phyloP scores from a whole-genome alignment of 768 basidiomycete species.

The Sporobolomyces phaffii region DNA sequence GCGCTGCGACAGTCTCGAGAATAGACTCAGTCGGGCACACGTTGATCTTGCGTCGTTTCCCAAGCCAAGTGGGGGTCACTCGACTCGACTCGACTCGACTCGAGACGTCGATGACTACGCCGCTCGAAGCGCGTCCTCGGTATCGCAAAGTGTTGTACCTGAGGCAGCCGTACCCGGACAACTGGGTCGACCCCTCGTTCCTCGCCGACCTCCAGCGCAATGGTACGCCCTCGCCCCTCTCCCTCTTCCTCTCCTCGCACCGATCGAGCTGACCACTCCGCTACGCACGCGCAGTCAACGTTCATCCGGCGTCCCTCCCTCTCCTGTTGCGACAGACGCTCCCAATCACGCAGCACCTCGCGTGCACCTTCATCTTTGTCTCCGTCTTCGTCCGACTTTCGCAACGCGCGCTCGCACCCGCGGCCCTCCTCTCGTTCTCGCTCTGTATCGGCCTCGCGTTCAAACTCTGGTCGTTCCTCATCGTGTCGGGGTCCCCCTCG shows the following conservation, averaged over 20 bases:
- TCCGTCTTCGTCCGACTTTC: slow-evolving; percentile 69
- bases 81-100: too few species aligned
- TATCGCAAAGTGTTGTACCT: slow-evolving; percentile 46
- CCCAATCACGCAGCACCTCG: slow-evolving; percentile 75
- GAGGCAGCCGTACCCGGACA: slow-evolving; percentile 63
- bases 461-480: slow-evolving; percentile 17
- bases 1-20: too few species aligned
- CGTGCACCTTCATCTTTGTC: slow-evolving; percentile 72
- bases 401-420: slow-evolving; percentile 61
- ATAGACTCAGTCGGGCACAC: too few species aligned
- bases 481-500: too few species aligned
- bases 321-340: slow-evolving; percentile 42
- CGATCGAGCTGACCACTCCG: too few species aligned
- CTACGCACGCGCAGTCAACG: slow-evolving; percentile 73
- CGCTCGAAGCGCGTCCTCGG: neutral
- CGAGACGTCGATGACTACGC: neutral
- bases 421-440: slow-evolving; percentile 62
- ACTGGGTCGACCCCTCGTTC: slow-evolving; percentile 74
- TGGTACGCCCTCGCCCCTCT: slow-evolving; percentile 56
- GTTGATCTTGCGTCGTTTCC: too few species aligned
- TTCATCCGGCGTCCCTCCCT: slow-evolving; percentile 65
- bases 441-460: slow-evolving; percentile 54
- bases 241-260: too few species aligned
- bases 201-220: slow-evolving; percentile 71
- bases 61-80: too few species aligned